A percentile compares a stretch with the other conserved stretches of the same genome.
These are phyloP conservation scores for Polygonum maritimum DNA, from an alignment of 148 eudicot species.

Conservation along the genomic window DNA sequence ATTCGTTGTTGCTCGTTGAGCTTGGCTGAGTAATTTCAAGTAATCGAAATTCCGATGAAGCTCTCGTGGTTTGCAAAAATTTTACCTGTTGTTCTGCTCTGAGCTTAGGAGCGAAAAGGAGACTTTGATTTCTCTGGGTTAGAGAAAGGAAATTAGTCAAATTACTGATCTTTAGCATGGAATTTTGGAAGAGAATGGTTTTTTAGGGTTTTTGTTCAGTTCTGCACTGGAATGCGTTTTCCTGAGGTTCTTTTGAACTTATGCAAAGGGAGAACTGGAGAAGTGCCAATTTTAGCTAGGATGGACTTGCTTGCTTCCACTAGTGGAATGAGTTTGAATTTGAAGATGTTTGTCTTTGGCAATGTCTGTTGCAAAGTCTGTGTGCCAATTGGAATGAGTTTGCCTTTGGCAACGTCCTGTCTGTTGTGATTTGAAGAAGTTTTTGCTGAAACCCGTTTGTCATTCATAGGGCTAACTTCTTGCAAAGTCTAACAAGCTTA, in stretches of 20 bases:
- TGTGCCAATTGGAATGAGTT: too few species aligned
- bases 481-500: not conserved
- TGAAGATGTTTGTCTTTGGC: too few species aligned
- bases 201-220: not conserved
- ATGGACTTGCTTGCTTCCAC: not conserved
- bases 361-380: too few species aligned
- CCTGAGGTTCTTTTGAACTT: not conserved
- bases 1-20: not conserved
- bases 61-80: not conserved
- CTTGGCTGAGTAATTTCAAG: not conserved
- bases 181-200: not conserved
- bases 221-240: not conserved
- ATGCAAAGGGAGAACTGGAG: not conserved
- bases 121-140: not conserved
- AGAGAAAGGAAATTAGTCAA: not conserved
- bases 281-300: not conserved
- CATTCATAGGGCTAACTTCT: not conserved
- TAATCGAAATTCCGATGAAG: not conserved
- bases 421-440: not conserved
- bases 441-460: not conserved
- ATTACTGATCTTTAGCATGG: not conserved
- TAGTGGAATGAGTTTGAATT: too few species aligned
- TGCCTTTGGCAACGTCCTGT: too few species aligned
- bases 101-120: not conserved
- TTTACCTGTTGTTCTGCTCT: not conserved